A percentile compares a stretch with the other conserved stretches of the same genome.
Conservation (phyloP, 2,329 filamentous ascomycete species). For the Calonectria henricotiae region DNA sequence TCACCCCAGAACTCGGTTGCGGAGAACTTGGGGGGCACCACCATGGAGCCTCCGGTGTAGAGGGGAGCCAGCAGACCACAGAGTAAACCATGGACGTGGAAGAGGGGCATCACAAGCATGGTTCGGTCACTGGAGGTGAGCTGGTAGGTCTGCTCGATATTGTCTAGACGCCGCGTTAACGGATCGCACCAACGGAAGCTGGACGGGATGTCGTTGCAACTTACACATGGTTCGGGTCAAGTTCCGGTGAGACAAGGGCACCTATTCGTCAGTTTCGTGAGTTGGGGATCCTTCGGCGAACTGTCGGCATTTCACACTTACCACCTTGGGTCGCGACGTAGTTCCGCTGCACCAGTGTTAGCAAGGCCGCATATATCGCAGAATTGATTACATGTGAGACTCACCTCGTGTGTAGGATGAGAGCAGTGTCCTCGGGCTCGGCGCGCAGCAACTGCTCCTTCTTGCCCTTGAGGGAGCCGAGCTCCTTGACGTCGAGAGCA, state of each 20-base stretch:
- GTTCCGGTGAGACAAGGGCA: slow-evolving; percentile 86
- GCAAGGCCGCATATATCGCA: slow-evolving; percentile 31
- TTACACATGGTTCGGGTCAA: slow-evolving; percentile 84
- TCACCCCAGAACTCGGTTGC: slow-evolving; percentile 87
- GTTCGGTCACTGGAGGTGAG: slow-evolving; percentile 82
- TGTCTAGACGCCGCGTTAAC: slow-evolving; percentile 65
- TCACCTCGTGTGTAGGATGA: slow-evolving; percentile 84
- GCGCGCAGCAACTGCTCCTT: slow-evolving; percentile 64
- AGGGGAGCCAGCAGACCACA: slow-evolving; percentile 87
- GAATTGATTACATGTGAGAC: slow-evolving; percentile 33
- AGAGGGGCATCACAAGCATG: slow-evolving; percentile 91
- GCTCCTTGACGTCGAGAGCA: slow-evolving; percentile 83
- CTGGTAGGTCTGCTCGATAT: slow-evolving; percentile 85
- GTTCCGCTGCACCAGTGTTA: slow-evolving; percentile 73
- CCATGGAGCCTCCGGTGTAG: slow-evolving; percentile 82
- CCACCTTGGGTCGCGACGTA: slow-evolving; percentile 88
- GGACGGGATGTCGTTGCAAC: slow-evolving; percentile 49
- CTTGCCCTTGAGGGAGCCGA: slow-evolving; percentile 74
- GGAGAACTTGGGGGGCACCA: slow-evolving; percentile 86
- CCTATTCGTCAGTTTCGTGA: slow-evolving; percentile 58
- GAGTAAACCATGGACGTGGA: slow-evolving; percentile 91
- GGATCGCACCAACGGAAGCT: slow-evolving; percentile 24
- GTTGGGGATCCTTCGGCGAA: slow-evolving; percentile 32
- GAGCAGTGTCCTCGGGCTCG: slow-evolving; percentile 83
- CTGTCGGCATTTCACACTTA: slow-evolving; percentile 59